phyloP scores from a whole-genome alignment of 306 rosid species.

The Cucurbita ficifolia region DNA sequence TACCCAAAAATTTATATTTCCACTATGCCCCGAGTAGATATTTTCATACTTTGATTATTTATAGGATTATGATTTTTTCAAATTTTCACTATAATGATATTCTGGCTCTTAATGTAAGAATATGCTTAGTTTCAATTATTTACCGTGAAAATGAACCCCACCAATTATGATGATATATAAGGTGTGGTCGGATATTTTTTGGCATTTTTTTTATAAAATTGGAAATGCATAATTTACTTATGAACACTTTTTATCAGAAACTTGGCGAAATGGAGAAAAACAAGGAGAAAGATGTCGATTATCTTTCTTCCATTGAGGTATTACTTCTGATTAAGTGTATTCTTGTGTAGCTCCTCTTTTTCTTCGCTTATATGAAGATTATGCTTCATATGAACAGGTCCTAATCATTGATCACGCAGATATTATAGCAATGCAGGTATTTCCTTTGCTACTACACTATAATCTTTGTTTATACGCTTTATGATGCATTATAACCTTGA shows the following conservation, averaged over 20 bases:
- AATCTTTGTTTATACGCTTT: conserved; percentile 10
- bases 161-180: not conserved
- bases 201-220: no score
- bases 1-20: not conserved
- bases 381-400: conserved; percentile 39
- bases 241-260: conserved; percentile 39
- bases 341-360: not conserved
- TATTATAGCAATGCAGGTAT: conserved; percentile 86
- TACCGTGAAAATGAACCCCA: not conserved
- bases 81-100: not conserved
- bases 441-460: conserved; percentile 10
- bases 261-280: conserved; percentile 42
- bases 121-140: not conserved
- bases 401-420: conserved; percentile 85
- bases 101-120: not conserved
- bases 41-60: not conserved
- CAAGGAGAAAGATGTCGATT: conserved; percentile 82
- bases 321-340: conserved; percentile 1
- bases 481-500: not conserved
- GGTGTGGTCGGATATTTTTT: no score
- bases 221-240: not conserved
- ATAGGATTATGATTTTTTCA: not conserved
- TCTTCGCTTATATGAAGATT: not conserved
- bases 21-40: not conserved
- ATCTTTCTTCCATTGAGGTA: conserved; percentile 94